Conservation (phyloP, 2,329 filamentous ascomycete genomes). For the Calonectria hongkongensis region DNA sequence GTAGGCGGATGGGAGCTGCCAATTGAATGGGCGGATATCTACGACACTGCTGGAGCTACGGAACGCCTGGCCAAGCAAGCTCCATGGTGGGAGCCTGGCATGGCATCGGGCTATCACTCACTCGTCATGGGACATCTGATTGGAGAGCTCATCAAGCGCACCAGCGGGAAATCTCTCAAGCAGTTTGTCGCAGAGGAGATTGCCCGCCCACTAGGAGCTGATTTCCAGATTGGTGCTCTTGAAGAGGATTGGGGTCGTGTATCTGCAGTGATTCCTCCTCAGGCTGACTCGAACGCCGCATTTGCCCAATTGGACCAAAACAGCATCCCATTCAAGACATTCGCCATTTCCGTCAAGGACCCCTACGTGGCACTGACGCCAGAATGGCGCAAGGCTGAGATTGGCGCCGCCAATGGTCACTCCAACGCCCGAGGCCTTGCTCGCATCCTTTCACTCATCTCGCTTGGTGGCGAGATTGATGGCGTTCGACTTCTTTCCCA, state of each 20-base stretch:
- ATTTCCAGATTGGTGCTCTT: slow-evolving; percentile 66
- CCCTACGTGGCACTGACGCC: background rate
- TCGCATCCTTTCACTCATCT: background rate
- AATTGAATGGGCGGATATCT: slow-evolving; percentile 58
- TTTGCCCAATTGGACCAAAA: background rate
- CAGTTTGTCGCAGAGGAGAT: slow-evolving; percentile 63
- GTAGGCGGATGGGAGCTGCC: slow-evolving; percentile 58
- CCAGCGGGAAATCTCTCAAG: slow-evolving; percentile 63
- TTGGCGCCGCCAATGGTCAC: slow-evolving; percentile 4
- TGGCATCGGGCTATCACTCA: slow-evolving; percentile 64
- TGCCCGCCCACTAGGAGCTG: slow-evolving; percentile 55
- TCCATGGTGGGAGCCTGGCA: slow-evolving; percentile 67
- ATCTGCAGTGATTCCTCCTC: slow-evolving; percentile 52
- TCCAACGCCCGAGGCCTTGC: slow-evolving; percentile 15
- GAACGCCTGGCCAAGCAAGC: slow-evolving; percentile 62
- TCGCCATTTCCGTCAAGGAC: background rate
- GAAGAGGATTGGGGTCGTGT: slow-evolving; percentile 65
- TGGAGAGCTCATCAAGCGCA: slow-evolving; percentile 64
- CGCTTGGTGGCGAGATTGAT: background rate
- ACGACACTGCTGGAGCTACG: slow-evolving; percentile 55
- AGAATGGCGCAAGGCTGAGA: slow-evolving; percentile 6
- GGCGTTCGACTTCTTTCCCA: background rate
- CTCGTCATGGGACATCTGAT: slow-evolving; percentile 64
- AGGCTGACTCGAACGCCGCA: background rate
- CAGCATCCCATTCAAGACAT: slow-evolving; percentile 14